Base-by-base conservation (phyloP, 805 yeast species). In the Metschnikowia gruessii region DNA sequence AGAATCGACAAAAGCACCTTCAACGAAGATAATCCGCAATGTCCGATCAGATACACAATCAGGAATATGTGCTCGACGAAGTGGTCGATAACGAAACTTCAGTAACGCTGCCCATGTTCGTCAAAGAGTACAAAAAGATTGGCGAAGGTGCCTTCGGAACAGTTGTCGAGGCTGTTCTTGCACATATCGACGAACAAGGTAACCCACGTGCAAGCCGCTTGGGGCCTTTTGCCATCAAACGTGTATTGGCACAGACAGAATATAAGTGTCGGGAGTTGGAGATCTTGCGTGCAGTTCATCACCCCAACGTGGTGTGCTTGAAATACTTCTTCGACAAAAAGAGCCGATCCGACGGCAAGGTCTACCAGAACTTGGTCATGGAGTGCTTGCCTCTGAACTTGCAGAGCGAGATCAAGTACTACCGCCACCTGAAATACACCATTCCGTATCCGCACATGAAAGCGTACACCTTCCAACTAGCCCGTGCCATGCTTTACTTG, bases 101-200 rank as follows among this genome's bases (percentile, higher is more conserved):
- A 37, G 62, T 66, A 12, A 66, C 77, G 6, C 71, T 74, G 55
- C 79, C 81, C 43, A 86, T 86, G 92, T 68, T 80, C 30, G 77
- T 87, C 18, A 79, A 76, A 54, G 92, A 87, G 58, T 80, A 82
- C 60, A 82, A 82, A 48, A 80, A 81, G 58, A 84, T 87, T 42
- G 95, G 95, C 10, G 88, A 86, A 64, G 95, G 95, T 35, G 94
- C 94, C 4, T 87, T 87, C 60, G 95, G 95, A 32, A 85, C 88
- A 2, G 95, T 87, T 9, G 83, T 84, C 12, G 90, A 85, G 60
- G 92, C 94, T 1, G 79, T 80, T 52, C 68, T 72, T 40, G 63
- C 62, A 46, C 57, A 61, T 66, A 45, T 70, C 61, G 62, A 59
- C 62, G 56, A 58, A 52, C 49, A 42, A 37, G 48, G 54, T 9